Evolutionary conservation across 129 eudicot species (phyloP), one percentile per base, ranked within the genome.

Genomic region (Lactuca sativa): DNA sequence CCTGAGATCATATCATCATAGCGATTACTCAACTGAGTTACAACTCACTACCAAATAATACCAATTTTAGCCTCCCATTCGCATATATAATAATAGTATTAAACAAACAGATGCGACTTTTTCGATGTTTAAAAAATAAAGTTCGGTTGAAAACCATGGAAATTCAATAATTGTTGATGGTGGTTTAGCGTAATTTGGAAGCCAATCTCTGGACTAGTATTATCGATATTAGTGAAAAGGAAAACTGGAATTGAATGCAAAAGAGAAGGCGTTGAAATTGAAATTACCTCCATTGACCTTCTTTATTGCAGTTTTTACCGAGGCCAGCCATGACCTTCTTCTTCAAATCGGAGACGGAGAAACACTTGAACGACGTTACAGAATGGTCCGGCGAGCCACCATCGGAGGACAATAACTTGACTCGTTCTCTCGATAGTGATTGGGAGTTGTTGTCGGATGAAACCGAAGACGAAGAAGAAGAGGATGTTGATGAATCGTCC

Each of bases 281-380:
- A 79, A 80, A 66, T 81, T 83, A 95, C 99, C 99, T 95, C 99
- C 99, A 95, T 70, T 87, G 96, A 7, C 93, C 97, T 79, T 86
- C 87, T 64, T 75, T 85, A 33, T 95, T 93, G 59, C 74, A 78
- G 62, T 78, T 83, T 81, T 81, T 87, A 5, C 69, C 70, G 41
- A 90, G 74, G 0, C 95, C 86, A 56, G 97, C 87, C 76, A 85
- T 72, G 48, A 95, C 88, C 25, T 87, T 90, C 74, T 86, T 95
- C 87, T 90, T 95, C 88, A 95, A 82, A 80, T 95, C 97, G n/a
- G 97, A 85, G 14, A 87, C 97, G 12, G 97, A 95, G 66, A 95
- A 95, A 59, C 99, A 95, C 85, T 80, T 87, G 67, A 85, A 85
- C 59, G 77, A 64, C 38, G 92, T 79, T 66, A 85, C 87, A 17